Percentiles rank a stretch among this genome's conserved stretches.
Conservation (phyloP, 257 asterid species). For the Solanum gracilifrons region DNA sequence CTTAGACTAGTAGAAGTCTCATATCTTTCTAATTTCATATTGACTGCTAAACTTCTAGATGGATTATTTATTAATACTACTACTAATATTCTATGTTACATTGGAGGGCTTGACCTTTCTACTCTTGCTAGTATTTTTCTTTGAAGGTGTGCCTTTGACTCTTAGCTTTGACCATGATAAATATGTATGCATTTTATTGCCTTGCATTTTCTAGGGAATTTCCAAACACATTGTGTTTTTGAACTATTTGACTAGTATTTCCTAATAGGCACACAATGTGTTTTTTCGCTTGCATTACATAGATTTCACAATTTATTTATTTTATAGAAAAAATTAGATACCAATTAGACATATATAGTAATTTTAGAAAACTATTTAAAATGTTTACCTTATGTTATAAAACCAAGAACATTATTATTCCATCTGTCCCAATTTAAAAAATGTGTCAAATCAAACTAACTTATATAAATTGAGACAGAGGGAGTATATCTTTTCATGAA, state of each 20-base stretch:
- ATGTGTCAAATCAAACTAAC: too few species aligned
- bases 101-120: neutral
- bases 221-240: neutral
- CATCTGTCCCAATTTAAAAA: too few species aligned
- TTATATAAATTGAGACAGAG: neutral
- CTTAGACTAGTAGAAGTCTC: neutral
- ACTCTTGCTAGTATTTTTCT: neutral
- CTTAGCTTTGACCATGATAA: neutral
- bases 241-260: neutral
- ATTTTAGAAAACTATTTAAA: neutral
- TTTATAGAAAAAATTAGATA: neutral
- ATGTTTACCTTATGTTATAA: neutral
- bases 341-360: neutral
- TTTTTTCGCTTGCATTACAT: neutral
- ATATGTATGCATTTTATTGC: neutral
- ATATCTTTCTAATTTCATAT: neutral
- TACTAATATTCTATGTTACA: neutral
- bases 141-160: neutral
- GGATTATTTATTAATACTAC: neutral
- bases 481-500: neutral
- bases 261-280: neutral
- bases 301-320: neutral
- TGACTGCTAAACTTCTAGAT: neutral
- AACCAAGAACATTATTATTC: neutral
- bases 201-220: neutral